Evolutionary conservation across 2,329 filamentous ascomycete genomes (phyloP), one percentile per base, ranked within the genome.

Genomic region (Pyrenochaeta sp.): DNA sequence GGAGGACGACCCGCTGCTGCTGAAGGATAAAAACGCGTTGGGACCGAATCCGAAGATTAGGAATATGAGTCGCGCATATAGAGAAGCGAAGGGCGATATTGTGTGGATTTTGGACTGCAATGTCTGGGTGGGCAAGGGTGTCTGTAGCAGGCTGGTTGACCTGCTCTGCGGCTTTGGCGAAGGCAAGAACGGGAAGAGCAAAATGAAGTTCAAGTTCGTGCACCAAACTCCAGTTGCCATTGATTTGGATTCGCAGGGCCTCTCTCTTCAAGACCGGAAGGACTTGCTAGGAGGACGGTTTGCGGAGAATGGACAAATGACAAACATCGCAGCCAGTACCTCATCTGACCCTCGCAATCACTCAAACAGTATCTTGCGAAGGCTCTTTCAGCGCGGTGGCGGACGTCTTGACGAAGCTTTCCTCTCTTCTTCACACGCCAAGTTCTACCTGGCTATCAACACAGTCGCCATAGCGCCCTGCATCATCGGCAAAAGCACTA

Each of bases 1-100:
- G 79, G 86, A 91, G 49, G 90, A 96, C 58, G 93, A 97, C 73
- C 87, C 90, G 0, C 77, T 87, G 30, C 77, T 87, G 24, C 80
- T 96, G 8, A 84, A 87, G 30, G 69, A 81, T 32, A 77, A 79
- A 10, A 84, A 83, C 52, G 69, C 71, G 55, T 84, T 98, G 55
- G 96, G 96, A 0, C 95, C 95, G 1, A 99, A 99, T 72, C 95
- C 95, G n/a, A 99, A 99, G 82, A 96, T 99, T 68, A 85, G 95
- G 50, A 99, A 99, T 76, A 92, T 98, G 83, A 97, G 93, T 75
- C 87, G 92, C 43, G 93, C 92, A 2, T 99, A 97, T 74, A 83
- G 93, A 28, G 93, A 98, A 73, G 92, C 93, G 1, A 71, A 90
- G 63, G 90, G 91, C 1, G 93, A 97, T 72, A 85, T 98, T 27